Conservation (phyloP, 1,139 yeast species). For the Magnusiomyces clavatus region DNA sequence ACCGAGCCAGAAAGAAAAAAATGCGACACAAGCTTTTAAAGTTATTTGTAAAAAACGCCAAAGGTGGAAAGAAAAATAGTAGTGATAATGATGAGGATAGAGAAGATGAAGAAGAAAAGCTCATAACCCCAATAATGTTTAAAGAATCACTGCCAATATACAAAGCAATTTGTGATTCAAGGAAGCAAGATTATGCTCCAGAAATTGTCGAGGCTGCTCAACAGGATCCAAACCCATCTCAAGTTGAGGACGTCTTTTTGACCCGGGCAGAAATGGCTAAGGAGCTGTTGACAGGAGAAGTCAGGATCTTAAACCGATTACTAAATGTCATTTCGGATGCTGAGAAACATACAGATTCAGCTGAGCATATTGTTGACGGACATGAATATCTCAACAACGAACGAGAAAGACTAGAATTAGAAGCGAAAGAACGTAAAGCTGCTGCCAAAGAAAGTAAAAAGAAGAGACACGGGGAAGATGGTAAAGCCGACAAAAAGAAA, state of each 20-base stretch:
- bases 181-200: conserved; percentile 20
- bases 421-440: neutral
- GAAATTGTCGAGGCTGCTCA: conserved; percentile 4
- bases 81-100: neutral
- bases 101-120: neutral
- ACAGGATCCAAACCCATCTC: neutral
- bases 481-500: neutral
- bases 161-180: conserved; percentile 14
- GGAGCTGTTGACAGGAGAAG: conserved; percentile 24
- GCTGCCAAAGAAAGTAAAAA: neutral
- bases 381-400: neutral
- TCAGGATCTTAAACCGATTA: conserved; percentile 17
- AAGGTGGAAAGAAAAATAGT: neutral
- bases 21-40: conserved; percentile 17
- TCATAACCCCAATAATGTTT: conserved; percentile 12
- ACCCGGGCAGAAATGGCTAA: conserved; percentile 21
- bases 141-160: conserved; percentile 18
- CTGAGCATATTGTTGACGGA: no score
- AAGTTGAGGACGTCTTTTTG: conserved; percentile 16
- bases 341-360: neutral
- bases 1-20: conserved; percentile 2
- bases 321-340: neutral
- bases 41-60: conserved; percentile 17
- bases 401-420: neutral
- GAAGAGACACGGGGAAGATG: neutral